phyloP scores from a whole-genome alignment of 1,284 basidiomycete genomes.

The Ustilago cynodontis region DNA sequence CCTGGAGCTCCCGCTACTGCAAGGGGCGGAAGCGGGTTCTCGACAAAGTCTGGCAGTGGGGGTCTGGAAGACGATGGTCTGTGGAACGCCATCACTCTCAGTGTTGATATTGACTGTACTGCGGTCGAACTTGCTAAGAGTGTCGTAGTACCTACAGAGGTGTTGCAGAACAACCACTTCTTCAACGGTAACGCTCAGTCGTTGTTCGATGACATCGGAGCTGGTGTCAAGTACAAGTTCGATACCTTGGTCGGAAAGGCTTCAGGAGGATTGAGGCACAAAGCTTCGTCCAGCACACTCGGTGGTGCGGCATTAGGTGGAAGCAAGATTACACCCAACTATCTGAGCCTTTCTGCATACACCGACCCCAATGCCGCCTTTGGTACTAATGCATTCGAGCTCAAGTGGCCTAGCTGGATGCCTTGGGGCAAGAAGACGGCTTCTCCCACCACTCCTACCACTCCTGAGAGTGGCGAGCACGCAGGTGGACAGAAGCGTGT shows the following conservation, averaged over 20 bases:
- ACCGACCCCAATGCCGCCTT: slow-evolving; percentile 37
- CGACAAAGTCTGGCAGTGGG: slow-evolving; percentile 8
- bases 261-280: slow-evolving; percentile 15
- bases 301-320: background rate
- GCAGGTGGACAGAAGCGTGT: slow-evolving; percentile 55
- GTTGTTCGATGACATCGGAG: slow-evolving; percentile 53
- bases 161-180: slow-evolving; percentile 53
- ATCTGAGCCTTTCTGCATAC: slow-evolving; percentile 41
- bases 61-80: slow-evolving; percentile 58
- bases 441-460: background rate
- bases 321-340: slow-evolving; percentile 28
- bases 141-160: slow-evolving; percentile 55
- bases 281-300: slow-evolving; percentile 10
- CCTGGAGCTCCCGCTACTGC: slow-evolving; percentile 26
- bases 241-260: slow-evolving; percentile 32
- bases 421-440: slow-evolving; percentile 47
- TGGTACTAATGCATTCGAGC: slow-evolving; percentile 23
- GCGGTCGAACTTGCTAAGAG: slow-evolving; percentile 43
- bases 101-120: slow-evolving; percentile 51
- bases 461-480: slow-evolving; percentile 17
- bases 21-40: slow-evolving; percentile 21
- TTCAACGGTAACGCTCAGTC: slow-evolving; percentile 53
- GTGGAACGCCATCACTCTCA: slow-evolving; percentile 58
- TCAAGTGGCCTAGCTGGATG: slow-evolving; percentile 63
- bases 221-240: slow-evolving; percentile 55